A percentile compares a stretch with the other conserved stretches of the same genome.
phyloP scores from a whole-genome alignment of 371 early-diverging fungal genomes.

The Mortierella sp. region DNA sequence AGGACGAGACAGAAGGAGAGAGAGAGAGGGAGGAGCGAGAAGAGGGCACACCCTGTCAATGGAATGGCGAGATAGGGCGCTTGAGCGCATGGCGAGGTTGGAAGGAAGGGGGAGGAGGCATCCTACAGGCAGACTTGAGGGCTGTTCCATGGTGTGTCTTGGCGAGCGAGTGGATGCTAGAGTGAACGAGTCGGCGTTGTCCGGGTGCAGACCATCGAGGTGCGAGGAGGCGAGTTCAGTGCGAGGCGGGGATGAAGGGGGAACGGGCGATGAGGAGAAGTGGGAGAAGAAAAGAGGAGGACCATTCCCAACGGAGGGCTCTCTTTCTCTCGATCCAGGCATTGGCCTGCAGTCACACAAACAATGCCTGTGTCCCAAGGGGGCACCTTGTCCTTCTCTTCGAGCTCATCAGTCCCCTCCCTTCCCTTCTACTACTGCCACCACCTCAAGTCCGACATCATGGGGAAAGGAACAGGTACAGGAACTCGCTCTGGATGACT shows the following conservation, averaged over 20 bases:
- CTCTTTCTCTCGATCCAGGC: too few species aligned
- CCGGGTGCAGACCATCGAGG: too few species aligned
- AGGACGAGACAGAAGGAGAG: neutral
- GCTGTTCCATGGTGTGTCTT: conserved; percentile 22
- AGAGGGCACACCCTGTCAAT: neutral
- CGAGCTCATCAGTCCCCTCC: neutral
- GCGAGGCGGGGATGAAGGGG: too few species aligned
- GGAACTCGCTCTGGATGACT: neutral
- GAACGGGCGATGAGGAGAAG: neutral
- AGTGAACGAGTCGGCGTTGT: too few species aligned
- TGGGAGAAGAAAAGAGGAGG: neutral
- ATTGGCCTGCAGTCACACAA: too few species aligned
- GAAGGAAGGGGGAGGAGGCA: neutral
- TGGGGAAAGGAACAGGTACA: conserved; percentile 54
- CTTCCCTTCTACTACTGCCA: neutral
- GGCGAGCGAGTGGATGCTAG: too few species aligned
- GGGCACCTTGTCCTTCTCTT: neutral
- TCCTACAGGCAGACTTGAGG: conserved; percentile 32
- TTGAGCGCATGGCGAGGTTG: too few species aligned
- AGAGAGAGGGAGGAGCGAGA: neutral
- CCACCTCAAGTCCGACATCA: conserved; percentile 7
- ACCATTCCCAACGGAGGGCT: too few species aligned
- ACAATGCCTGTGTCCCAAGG: neutral
- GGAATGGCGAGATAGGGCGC: too few species aligned
- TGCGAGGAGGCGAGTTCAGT: too few species aligned